Percentiles rank a stretch among this genome's conserved stretches.
These are phyloP conservation scores for Ophiostoma angusticollis DNA, from an alignment of 2,329 filamentous ascomycete species.

Conservation along the genomic window DNA sequence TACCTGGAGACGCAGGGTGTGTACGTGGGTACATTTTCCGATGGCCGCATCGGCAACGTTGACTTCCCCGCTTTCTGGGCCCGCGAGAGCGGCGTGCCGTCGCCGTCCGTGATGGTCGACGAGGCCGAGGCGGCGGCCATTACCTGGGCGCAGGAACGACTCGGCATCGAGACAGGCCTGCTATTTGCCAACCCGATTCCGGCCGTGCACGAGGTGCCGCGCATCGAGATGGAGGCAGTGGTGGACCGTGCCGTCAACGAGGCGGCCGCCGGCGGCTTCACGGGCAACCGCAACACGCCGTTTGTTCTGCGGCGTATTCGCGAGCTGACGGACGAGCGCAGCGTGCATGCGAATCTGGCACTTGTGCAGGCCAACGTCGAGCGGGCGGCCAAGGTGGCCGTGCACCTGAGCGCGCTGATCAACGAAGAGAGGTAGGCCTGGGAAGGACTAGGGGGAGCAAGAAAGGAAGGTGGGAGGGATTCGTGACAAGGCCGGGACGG, in stretches of 20 bases:
- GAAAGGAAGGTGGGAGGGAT: background rate
- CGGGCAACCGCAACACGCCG: conserved; percentile 70
- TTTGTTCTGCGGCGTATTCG: conserved; percentile 70
- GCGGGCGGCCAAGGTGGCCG: conserved; percentile 41
- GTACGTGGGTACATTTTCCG: conserved; percentile 77
- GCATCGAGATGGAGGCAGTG: conserved; percentile 53
- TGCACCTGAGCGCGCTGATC: conserved; percentile 27
- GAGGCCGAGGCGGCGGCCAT: conserved; percentile 83
- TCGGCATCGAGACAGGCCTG: conserved; percentile 65
- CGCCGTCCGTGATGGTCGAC: conserved; percentile 60
- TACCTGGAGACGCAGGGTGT: conserved; percentile 60
- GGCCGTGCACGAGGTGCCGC: conserved; percentile 53
- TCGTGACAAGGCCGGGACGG: too few relatives aligned
- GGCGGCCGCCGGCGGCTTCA: conserved; percentile 49
- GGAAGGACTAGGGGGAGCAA: background rate
- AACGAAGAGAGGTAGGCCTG: conserved; percentile 4
- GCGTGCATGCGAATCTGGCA: conserved; percentile 60
- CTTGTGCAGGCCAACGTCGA: conserved; percentile 41
- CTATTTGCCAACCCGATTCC: conserved; percentile 86
- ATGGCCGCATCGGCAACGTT: conserved; percentile 45
- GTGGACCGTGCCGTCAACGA: conserved; percentile 57
- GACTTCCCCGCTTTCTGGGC: conserved; percentile 93
- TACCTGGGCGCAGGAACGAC: conserved; percentile 61
- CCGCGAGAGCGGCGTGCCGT: conserved; percentile 69
- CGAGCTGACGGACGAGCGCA: conserved; percentile 59